These are phyloP conservation scores for Diaporthe longicolla DNA, from an alignment of 2,329 filamentous ascomycete genomes.

Conservation along the genomic window DNA sequence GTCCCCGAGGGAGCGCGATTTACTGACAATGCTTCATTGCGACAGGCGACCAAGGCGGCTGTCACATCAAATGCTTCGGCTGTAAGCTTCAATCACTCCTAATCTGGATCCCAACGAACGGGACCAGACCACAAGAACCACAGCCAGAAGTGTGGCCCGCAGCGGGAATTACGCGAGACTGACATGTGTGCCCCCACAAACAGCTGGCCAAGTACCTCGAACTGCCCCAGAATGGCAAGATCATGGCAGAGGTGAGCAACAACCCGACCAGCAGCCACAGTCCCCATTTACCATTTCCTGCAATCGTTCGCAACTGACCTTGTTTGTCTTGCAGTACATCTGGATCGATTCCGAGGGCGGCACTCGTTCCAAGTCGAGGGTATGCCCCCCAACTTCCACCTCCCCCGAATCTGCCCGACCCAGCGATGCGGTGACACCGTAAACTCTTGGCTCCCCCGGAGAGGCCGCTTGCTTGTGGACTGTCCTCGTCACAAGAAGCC, in stretches of 20 bases:
- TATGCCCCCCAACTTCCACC: constrained; percentile 64
- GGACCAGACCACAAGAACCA: not conserved
- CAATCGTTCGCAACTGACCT: constrained; percentile 3
- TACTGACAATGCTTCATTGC: constrained; percentile 8
- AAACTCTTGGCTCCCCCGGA: constrained; percentile 37
- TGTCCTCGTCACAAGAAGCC: constrained; percentile 6
- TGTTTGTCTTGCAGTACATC: constrained; percentile 76
- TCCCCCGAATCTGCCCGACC: constrained; percentile 11
- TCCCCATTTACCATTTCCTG: not conserved
- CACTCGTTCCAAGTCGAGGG: constrained; percentile 95
- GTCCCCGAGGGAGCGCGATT: not conserved
- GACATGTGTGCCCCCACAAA: constrained; percentile 45
- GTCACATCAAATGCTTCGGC: constrained; percentile 24
- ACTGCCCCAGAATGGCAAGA: constrained; percentile 88
- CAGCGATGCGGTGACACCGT: constrained; percentile 26
- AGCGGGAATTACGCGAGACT: constrained; percentile 31
- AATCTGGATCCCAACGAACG: not conserved
- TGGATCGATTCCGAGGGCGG: constrained; percentile 91
- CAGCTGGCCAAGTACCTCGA: constrained; percentile 93
- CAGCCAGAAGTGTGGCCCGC: constrained; percentile 5
- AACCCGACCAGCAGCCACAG: not conserved
- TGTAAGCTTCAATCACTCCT: constrained; percentile 15
- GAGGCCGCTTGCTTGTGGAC: not conserved
- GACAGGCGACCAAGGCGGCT: constrained; percentile 29
- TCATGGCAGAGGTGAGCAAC: constrained; percentile 77